Evolutionary conservation across 768 basidiomycete species (phyloP), one percentile per base, ranked within the genome.

Genomic region (Pleurotus tuber-regium): DNA sequence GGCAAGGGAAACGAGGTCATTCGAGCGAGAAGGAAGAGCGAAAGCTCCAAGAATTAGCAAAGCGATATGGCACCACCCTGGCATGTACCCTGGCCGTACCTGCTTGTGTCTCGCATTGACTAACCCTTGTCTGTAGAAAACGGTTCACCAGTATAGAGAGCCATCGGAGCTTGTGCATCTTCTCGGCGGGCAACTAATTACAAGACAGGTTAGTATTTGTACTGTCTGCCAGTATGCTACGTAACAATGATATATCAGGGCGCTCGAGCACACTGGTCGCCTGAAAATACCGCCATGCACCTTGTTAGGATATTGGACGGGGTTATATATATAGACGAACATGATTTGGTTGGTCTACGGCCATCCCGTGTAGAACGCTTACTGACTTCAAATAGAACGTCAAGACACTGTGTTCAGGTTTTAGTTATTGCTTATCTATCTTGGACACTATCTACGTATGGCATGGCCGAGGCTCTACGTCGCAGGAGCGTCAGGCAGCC

Each of bases 231-330:
- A 39, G 1, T 18, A 36, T n/a, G n/a, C 14, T 21, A 41, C 44
- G n/a, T 39, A 44, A 42, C 29, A 21, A 52, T 56, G 10, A 26
- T 23, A 49, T 8, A 39, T 8, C 50, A 92, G 84, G 90, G 90
- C 16, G 70, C 77, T 24, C 78, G 90, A 41, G 74, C 73, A 4
- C 87, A 84, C 60, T 92, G 91, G 91, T 79, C 81, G 9, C 63
- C 78, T 1, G 89, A 91, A 43, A 92, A 92, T 56, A 90, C 88
- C 4, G 74, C 88, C 1, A 90, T 93, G 87, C 89, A 92, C 54
- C 69, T 84, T 42, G 74, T 91, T 28, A 78, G 89, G 50, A 75
- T 73, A 1, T 59, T 63, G 6, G 60, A 69, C 14, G 79, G 78
- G 2, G 66, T 78, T 10, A 66, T 86, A 24, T 70, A 78, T 52